A percentile compares a stretch with the other conserved stretches of the same genome.
Conservation (phyloP, 2,329 filamentous ascomycete genomes). For the Chrysoporthe puriensis region DNA sequence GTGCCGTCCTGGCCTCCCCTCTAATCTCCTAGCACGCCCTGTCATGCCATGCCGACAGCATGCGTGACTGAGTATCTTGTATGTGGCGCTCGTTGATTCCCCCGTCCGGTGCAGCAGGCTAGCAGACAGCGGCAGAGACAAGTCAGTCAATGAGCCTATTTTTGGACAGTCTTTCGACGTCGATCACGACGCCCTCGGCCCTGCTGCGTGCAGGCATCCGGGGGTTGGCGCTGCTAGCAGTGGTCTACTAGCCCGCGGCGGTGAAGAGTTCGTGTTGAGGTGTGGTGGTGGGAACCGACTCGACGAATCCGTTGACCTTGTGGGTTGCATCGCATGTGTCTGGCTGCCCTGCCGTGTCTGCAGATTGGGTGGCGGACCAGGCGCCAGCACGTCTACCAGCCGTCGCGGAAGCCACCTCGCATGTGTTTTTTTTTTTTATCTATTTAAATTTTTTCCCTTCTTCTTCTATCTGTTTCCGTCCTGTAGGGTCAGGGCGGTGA, state of each 20-base stretch:
- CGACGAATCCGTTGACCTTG: background rate
- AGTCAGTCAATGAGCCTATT: conserved; percentile 2
- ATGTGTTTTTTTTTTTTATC: background rate
- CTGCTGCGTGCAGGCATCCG: conserved; percentile 2
- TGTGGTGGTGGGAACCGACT: background rate
- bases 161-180: conserved; percentile 4
- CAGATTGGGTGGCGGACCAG: no score
- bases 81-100: conserved; percentile 1
- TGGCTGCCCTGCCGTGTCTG: no score
- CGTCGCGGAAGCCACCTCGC: no score
- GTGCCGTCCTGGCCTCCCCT: background rate
- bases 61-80: background rate
- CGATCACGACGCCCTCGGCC: background rate
- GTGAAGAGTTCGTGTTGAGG: background rate
- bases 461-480: no score
- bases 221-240: background rate
- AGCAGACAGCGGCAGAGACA: conserved; percentile 6
- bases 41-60: background rate
- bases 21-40: background rate
- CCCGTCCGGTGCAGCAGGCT: background rate
- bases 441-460: background rate
- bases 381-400: no score
- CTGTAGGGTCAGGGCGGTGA: no score
- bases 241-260: background rate
- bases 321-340: background rate